Evolutionary conservation across 768 basidiomycete genomes (phyloP).

Genomic region (Cyathus striatus): DNA sequence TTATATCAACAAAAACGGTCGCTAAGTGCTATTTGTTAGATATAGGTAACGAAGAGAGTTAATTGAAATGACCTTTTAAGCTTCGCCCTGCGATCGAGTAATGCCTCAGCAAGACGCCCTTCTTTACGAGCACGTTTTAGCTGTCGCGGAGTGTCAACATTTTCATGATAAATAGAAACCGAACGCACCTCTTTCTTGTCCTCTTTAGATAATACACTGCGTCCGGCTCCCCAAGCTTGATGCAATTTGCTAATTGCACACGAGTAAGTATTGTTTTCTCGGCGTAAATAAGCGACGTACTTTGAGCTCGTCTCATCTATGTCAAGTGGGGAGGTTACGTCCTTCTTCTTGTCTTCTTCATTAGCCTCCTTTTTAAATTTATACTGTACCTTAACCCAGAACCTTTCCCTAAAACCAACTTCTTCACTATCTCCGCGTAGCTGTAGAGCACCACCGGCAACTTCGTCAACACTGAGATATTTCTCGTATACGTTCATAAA

Average conservation of each 20-base stretch:
- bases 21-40: slow-evolving; percentile 19
- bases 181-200: slow-evolving; percentile 69
- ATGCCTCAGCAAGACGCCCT: slow-evolving; percentile 73
- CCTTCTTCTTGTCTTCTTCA: slow-evolving; percentile 72
- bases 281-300: slow-evolving; percentile 36
- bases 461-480: slow-evolving; percentile 80
- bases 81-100: slow-evolving; percentile 77
- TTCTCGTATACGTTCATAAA: slow-evolving; percentile 89
- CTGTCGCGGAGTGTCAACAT: slow-evolving; percentile 25
- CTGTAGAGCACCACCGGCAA: slow-evolving; percentile 75
- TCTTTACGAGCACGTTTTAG: slow-evolving; percentile 77
- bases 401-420: slow-evolving; percentile 81
- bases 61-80: slow-evolving; percentile 59
- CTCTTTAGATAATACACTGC: slow-evolving; percentile 58
- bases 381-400: slow-evolving; percentile 85
- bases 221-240: slow-evolving; percentile 84
- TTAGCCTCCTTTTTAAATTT: slow-evolving; percentile 84
- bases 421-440: slow-evolving; percentile 82
- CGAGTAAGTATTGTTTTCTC: slow-evolving; percentile 3
- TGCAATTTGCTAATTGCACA: slow-evolving; percentile 48
- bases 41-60: not conserved
- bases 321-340: slow-evolving; percentile 44
- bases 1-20: slow-evolving; percentile 43
- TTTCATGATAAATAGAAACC: slow-evolving; percentile 1
- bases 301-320: slow-evolving; percentile 75